phyloP scores from a whole-genome alignment of 1,284 basidiomycete species.

The Pseudomicrostroma phylloplanum region DNA sequence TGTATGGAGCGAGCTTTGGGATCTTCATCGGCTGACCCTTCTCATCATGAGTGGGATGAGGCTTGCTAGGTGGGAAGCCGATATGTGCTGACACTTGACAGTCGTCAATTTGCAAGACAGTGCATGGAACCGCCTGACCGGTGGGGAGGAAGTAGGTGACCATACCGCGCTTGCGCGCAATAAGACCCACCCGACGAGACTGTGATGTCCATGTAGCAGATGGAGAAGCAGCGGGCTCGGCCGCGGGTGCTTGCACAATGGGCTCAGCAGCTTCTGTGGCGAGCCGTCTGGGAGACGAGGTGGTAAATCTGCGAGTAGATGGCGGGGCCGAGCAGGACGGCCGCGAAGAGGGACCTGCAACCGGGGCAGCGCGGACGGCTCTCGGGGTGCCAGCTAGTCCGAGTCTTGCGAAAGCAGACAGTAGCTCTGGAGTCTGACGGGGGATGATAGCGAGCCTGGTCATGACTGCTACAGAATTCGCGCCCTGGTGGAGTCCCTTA shows the following conservation, averaged over 20 bases:
- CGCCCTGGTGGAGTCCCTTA: too few relatives aligned
- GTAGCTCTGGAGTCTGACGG: background rate
- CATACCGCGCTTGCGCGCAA: constrained; percentile 95
- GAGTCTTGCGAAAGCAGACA: background rate
- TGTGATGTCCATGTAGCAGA: constrained; percentile 65
- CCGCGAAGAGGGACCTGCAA: background rate
- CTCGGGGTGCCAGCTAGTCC: background rate
- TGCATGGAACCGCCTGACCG: constrained; percentile 80
- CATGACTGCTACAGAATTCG: too few relatives aligned
- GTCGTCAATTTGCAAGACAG: constrained; percentile 76
- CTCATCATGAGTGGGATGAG: background rate
- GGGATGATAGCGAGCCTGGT: too few relatives aligned
- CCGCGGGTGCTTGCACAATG: background rate
- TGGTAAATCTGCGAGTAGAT: constrained; percentile 1
- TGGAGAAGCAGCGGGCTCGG: background rate
- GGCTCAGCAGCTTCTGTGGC: background rate
- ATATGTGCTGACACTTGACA: constrained; percentile 37
- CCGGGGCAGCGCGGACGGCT: background rate
- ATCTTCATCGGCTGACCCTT: background rate
- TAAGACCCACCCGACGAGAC: constrained; percentile 76
- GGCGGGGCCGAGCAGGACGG: background rate
- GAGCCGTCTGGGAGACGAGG: background rate
- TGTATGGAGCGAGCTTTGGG: constrained; percentile 18
- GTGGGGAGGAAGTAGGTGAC: constrained; percentile 84
- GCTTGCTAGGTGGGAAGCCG: constrained; percentile 12